A percentile compares a stretch with the other conserved stretches of the same genome.
Conservation (phyloP, 1,284 basidiomycete species). For the Ustilago trichophora region DNA sequence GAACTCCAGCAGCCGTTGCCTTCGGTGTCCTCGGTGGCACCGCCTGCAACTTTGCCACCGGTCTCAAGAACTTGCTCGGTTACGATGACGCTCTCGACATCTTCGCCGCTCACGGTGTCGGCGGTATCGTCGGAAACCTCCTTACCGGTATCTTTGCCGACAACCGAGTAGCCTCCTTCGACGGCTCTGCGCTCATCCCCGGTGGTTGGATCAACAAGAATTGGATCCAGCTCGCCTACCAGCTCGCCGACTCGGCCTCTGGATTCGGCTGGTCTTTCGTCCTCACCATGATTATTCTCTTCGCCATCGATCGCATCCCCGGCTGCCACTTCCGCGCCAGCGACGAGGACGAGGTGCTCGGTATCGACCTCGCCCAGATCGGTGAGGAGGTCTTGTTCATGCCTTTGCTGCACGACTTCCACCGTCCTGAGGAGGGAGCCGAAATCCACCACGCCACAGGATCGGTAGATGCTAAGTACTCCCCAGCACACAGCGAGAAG, state of each 20-base stretch:
- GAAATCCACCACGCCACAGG: conserved; percentile 20
- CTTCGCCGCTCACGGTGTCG: conserved; percentile 88
- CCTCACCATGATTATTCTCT: conserved; percentile 76
- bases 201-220: conserved; percentile 93
- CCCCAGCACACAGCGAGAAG: conserved; percentile 36
- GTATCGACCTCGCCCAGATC: conserved; percentile 91
- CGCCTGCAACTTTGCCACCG: conserved; percentile 90
- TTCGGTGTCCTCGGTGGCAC: conserved; percentile 80
- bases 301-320: conserved; percentile 92
- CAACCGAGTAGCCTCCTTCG: conserved; percentile 80
- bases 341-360: conserved; percentile 88
- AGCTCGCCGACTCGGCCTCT: conserved; percentile 79
- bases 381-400: conserved; percentile 72
- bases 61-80: conserved; percentile 77
- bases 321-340: conserved; percentile 79
- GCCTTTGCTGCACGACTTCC: conserved; percentile 28
- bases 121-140: conserved; percentile 86
- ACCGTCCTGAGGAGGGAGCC: conserved; percentile 25
- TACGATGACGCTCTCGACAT: conserved; percentile 71
- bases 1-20: conserved; percentile 57
- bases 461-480: conserved; percentile 17
- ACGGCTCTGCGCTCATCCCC: conserved; percentile 67
- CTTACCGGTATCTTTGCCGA: conserved; percentile 90
- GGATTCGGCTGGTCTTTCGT: conserved; percentile 62
- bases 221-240: conserved; percentile 78